Evolutionary conservation across 192 early-diverging fungal genomes (phyloP).

Genomic region (Chytriomyces sp.): DNA sequence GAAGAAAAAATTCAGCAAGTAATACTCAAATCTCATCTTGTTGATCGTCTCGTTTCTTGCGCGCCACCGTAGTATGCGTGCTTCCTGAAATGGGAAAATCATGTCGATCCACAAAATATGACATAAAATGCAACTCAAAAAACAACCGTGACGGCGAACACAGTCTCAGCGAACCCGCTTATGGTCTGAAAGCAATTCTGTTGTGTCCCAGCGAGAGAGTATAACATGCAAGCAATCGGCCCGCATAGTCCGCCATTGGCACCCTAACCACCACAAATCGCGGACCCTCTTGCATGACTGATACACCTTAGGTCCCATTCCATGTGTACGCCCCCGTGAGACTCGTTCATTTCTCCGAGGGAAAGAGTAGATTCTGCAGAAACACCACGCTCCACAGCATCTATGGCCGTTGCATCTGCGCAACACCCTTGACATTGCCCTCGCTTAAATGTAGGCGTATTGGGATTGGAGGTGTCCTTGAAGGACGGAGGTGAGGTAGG

Average conservation of each 20-base stretch:
- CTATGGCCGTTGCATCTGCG: too few relatives aligned
- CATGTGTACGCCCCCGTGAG: neutral
- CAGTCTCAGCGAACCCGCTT: neutral
- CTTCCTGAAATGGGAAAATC: too few relatives aligned
- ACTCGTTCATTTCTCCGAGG: neutral
- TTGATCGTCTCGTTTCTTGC: too few relatives aligned
- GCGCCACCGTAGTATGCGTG: too few relatives aligned
- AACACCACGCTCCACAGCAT: neutral
- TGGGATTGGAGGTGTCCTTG: neutral
- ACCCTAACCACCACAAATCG: neutral
- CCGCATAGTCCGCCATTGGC: neutral
- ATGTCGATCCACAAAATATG: neutral
- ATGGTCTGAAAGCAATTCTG: neutral
- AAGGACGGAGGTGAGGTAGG: neutral
- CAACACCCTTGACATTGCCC: neutral
- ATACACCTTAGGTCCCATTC: neutral
- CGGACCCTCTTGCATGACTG: neutral
- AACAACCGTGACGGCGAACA: neutral
- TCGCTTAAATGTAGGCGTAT: neutral
- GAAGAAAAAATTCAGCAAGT: too few relatives aligned
- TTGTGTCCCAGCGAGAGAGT: neutral
- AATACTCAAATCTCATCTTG: too few relatives aligned
- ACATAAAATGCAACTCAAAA: neutral
- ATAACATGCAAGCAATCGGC: neutral
- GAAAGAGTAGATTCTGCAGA: neutral